Evolutionary conservation across 805 yeast species (phyloP).

Genomic region (Lachancea dasiensis): DNA sequence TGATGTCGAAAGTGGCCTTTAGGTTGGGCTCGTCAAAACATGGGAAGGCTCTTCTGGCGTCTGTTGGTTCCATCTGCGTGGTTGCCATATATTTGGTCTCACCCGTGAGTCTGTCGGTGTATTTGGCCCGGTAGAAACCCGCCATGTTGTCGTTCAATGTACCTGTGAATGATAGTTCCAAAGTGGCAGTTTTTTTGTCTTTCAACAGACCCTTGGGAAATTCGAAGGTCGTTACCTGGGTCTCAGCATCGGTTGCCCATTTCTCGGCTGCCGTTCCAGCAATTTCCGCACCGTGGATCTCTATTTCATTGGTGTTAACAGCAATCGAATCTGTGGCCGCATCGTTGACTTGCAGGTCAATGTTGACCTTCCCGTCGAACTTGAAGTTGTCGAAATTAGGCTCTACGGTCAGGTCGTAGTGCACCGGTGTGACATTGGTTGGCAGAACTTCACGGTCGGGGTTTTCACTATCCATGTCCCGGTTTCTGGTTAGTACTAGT

Average conservation of each 20-base stretch:
- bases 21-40: slow-evolving; percentile 80
- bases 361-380: slow-evolving; percentile 49
- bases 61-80: slow-evolving; percentile 84
- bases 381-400: slow-evolving; percentile 56
- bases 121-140: slow-evolving; percentile 71
- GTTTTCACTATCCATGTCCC: slow-evolving; percentile 14
- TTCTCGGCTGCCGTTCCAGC: slow-evolving; percentile 33
- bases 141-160: slow-evolving; percentile 72
- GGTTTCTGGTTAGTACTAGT: slow-evolving; percentile 5
- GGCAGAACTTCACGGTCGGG: slow-evolving; percentile 47
- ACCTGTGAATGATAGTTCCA: slow-evolving; percentile 54
- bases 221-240: slow-evolving; percentile 58
- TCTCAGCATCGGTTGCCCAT: slow-evolving; percentile 43
- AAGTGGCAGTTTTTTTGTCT: slow-evolving; percentile 32
- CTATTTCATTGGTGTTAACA: slow-evolving; percentile 62
- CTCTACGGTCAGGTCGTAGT: slow-evolving; percentile 63
- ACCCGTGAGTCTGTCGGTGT: slow-evolving; percentile 51
- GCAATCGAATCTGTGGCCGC: slow-evolving; percentile 38
- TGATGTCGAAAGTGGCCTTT: slow-evolving; percentile 65
- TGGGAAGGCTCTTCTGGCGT: slow-evolving; percentile 83
- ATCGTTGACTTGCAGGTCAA: slow-evolving; percentile 50
- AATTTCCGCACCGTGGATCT: slow-evolving; percentile 44
- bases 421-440: slow-evolving; percentile 59
- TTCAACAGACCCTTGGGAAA: slow-evolving; percentile 41
- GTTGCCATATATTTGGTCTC: slow-evolving; percentile 68